Conservation (phyloP, 208 protist genomes). For the Sergeia podlipaevii region DNA sequence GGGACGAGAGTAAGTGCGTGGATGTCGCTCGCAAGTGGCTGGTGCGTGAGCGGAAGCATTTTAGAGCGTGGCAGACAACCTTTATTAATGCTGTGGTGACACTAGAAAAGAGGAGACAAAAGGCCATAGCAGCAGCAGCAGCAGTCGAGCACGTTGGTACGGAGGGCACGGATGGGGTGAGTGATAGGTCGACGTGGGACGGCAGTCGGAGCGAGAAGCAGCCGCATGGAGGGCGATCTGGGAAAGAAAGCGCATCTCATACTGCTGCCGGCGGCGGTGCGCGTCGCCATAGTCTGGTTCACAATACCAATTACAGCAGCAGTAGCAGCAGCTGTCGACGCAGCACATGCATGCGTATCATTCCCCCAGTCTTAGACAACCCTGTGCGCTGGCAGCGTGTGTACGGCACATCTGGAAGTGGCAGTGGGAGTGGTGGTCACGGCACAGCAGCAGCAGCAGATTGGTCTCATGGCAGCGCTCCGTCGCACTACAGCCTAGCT, state of each 20-base stretch:
- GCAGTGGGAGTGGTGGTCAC: neutral
- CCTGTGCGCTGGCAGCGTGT: constrained; percentile 50
- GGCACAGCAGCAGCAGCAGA: neutral
- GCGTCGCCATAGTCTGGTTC: too few relatives aligned
- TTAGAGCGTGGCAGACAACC: constrained; percentile 29
- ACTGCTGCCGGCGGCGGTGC: constrained; percentile 4
- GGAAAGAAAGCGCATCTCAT: neutral
- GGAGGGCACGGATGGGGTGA: neutral
- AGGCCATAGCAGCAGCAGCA: neutral
- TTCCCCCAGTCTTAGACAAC: constrained; percentile 44
- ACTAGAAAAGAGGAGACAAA: constrained; percentile 15
- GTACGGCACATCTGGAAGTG: constrained; percentile 7
- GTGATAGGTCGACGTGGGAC: neutral
- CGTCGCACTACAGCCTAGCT: constrained; percentile 10
- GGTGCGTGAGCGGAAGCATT: constrained; percentile 30
- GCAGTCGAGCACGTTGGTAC: neutral
- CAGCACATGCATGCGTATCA: constrained; percentile 5
- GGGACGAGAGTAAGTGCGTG: constrained; percentile 45
- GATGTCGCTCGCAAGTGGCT: constrained; percentile 45
- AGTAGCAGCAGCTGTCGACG: neutral
- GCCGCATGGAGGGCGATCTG: neutral
- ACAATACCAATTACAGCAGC: neutral
- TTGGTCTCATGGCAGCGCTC: neutral
- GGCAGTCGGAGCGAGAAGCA: neutral
- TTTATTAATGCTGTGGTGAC: constrained; percentile 15